These are phyloP conservation scores for Flaveria trinervia DNA, from an alignment of 129 eudicot species.

Conservation along the genomic window DNA sequence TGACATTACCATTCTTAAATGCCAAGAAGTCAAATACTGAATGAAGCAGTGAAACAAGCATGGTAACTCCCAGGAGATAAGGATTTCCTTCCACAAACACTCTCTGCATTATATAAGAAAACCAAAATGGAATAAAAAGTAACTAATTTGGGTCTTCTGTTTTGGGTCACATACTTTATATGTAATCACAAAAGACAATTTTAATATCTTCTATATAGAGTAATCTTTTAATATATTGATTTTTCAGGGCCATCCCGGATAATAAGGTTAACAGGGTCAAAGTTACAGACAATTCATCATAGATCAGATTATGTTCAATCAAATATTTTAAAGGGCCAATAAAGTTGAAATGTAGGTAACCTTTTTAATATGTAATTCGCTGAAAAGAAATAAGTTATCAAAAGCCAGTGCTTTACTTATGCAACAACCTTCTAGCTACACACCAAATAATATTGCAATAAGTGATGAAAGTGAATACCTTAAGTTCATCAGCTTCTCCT, in stretches of 20 bases:
- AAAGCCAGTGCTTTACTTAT: not conserved
- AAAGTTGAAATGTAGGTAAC: not conserved
- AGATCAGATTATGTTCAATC: not conserved
- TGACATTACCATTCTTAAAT: slow-evolving; percentile 77
- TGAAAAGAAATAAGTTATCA: not conserved
- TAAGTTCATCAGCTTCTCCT: slow-evolving; percentile 96
- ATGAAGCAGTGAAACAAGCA: slow-evolving; percentile 87
- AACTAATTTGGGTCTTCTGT: not conserved
- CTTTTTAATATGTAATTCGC: not conserved
- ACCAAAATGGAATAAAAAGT: not conserved
- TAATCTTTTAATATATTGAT: not conserved
- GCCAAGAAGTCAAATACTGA: slow-evolving; percentile 96
- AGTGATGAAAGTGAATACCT: slow-evolving; percentile 50
- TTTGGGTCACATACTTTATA: not conserved
- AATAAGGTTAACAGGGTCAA: not conserved
- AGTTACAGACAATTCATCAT: not conserved
- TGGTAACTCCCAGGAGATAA: slow-evolving; percentile 76
- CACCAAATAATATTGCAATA: not conserved
- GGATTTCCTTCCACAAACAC: slow-evolving; percentile 99
- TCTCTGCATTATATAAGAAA: slow-evolving; percentile 52
- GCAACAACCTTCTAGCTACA: slow-evolving; percentile 4
- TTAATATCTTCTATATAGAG: not conserved
- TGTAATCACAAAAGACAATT: not conserved
- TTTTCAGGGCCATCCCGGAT: not conserved
- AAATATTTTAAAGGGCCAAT: not conserved